A percentile compares a stretch with the other conserved stretches of the same genome.
Evolutionary conservation across 495 filamentous ascomycete species (phyloP).

Genomic region (Penicillium robsamsonii): DNA sequence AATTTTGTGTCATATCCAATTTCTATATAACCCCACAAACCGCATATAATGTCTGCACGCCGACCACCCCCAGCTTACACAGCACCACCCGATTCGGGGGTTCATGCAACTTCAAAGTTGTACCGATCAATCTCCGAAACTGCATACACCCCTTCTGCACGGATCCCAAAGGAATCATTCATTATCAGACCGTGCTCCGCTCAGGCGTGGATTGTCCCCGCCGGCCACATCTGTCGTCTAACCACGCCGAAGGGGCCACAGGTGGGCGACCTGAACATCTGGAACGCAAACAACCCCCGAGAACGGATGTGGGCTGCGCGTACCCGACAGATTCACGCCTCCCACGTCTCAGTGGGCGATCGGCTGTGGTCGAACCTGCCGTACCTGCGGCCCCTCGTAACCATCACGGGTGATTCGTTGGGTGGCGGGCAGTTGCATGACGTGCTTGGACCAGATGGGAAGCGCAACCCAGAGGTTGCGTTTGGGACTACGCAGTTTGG

Average conservation of each 20-base stretch:
- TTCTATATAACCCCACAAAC: not conserved
- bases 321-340: slow-evolving; percentile 73
- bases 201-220: slow-evolving; percentile 60
- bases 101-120: slow-evolving; percentile 38
- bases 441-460: slow-evolving; percentile 37
- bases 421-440: slow-evolving; percentile 54
- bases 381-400: slow-evolving; percentile 70
- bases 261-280: slow-evolving; percentile 81
- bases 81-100: slow-evolving; percentile 34
- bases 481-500: slow-evolving; percentile 48
- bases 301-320: slow-evolving; percentile 78
- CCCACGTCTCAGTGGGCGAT: slow-evolving; percentile 67
- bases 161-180: slow-evolving; percentile 36
- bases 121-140: slow-evolving; percentile 44
- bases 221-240: slow-evolving; percentile 64
- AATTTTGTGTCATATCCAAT: not conserved
- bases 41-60: slow-evolving; percentile 29
- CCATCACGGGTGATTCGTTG: slow-evolving; percentile 69
- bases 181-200: slow-evolving; percentile 53
- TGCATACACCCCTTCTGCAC: slow-evolving; percentile 32
- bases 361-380: slow-evolving; percentile 75
- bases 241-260: slow-evolving; percentile 73
- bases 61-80: slow-evolving; percentile 45
- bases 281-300: slow-evolving; percentile 70
- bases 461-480: slow-evolving; percentile 32